Evolutionary conservation across 768 basidiomycete species (phyloP).

Genomic region (Podaxis mareebaensis): DNA sequence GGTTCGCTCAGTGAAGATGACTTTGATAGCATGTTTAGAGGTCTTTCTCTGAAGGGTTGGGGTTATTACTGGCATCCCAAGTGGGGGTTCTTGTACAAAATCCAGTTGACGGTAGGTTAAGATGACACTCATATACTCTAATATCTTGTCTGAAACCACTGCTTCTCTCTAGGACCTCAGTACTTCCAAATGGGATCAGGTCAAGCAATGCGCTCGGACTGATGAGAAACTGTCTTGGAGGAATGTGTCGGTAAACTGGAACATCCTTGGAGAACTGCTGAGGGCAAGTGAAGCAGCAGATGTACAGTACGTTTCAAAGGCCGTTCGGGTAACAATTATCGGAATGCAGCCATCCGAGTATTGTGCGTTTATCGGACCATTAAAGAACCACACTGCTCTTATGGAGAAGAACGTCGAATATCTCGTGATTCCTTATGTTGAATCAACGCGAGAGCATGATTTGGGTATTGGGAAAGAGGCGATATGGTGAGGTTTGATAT

Average conservation of each 20-base stretch:
- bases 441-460: too few species aligned
- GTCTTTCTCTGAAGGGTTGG: neutral
- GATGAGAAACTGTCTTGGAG: neutral
- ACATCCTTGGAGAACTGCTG: neutral
- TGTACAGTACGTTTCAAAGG: too few species aligned
- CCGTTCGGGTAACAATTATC: too few species aligned
- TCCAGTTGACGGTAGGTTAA: neutral
- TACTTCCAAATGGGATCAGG: neutral
- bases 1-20: neutral
- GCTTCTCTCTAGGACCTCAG: neutral
- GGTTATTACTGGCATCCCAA: neutral
- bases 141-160: neutral
- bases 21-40: neutral
- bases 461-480: constrained; percentile 22
- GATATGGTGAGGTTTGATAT: too few species aligned
- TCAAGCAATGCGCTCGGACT: neutral
- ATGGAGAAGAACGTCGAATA: too few species aligned
- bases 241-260: neutral
- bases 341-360: too few species aligned
- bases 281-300: too few species aligned
- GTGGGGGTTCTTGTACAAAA: neutral
- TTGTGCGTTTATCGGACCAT: too few species aligned
- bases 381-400: too few species aligned
- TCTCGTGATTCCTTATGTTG: too few species aligned
- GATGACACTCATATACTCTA: too few species aligned